Base-by-base conservation (phyloP, 805 yeast species). In the Candida fluviatilis region DNA sequence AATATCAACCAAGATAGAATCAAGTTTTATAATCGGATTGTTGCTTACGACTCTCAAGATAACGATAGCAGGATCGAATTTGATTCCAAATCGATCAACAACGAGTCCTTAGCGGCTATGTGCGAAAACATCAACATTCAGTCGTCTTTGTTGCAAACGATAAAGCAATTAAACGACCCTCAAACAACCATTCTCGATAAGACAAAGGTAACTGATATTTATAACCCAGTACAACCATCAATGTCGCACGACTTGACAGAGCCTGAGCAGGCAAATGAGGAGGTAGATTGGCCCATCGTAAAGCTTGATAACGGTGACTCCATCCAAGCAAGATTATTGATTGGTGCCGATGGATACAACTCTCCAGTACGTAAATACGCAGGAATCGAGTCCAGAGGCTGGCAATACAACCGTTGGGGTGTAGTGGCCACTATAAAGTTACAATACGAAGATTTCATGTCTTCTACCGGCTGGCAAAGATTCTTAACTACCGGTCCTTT, bases 321-420 rank as follows among this genome's bases (percentile, higher is more conserved):
- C 10, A 68, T 82, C 36, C 75, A 76, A 51, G 75, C 95, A 0
- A 71, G 96, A 38, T 67, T 90, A n/a, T 66, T 90, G 15, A 78
- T 93, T 12, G 99, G 99, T 6, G 95, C 96, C 28, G 99, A 93
- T 58, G 99, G 99, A 1, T 88, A 80, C 58, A 87, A 89, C 58
- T 89, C 97, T 1, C 96, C 97, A 0, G 98, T 85, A 4, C 74
- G 97, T 34, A 71, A 75, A 45, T 90, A 75, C 53, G 83, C 97
- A 0, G 80, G 76, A 2, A 89, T 93, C 39, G 82, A 80, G 54
- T 78, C 95, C 2, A 73, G 95, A 34, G 99, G 99, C 12, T 93
- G 98, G 98, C 76, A 76, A 35, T 93, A 93, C 61, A 71, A 82
- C 48, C 73, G 87, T 35, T 86, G 81, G 64, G 99, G 98, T 1